A percentile compares a stretch with the other conserved stretches of the same genome.
Evolutionary conservation across 306 rosid species (phyloP).

Genomic region (Sindora glabra): DNA sequence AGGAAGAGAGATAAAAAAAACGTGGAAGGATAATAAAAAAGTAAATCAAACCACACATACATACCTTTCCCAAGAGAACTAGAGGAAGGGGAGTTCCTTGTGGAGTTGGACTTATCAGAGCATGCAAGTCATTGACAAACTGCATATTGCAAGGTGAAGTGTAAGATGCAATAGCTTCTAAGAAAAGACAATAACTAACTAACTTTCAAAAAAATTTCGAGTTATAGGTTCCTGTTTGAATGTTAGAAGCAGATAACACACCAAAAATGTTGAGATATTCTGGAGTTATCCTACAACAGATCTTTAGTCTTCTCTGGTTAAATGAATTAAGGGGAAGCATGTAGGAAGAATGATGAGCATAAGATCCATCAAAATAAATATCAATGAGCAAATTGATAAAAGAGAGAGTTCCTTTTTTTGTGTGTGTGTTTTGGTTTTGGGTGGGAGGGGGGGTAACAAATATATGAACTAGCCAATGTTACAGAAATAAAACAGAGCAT

Average conservation of each 20-base stretch:
- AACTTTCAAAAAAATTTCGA: neutral
- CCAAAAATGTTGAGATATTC: too few species aligned
- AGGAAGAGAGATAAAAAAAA: neutral
- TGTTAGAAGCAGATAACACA: neutral
- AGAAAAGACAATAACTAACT: neutral
- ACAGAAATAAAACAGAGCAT: neutral
- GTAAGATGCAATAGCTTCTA: neutral
- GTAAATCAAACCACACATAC: neutral
- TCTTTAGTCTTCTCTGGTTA: neutral
- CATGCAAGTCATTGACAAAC: conserved; percentile 90
- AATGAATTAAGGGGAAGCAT: neutral
- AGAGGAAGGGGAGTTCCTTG: conserved; percentile 78
- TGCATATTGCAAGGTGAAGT: conserved; percentile 28
- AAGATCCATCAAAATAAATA: neutral
- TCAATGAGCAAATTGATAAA: neutral
- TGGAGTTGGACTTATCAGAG: conserved; percentile 74
- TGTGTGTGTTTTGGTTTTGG: too few species aligned
- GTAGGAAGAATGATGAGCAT: neutral
- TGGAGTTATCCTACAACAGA: too few species aligned
- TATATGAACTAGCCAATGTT: too few species aligned
- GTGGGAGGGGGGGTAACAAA: too few species aligned
- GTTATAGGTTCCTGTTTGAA: neutral
- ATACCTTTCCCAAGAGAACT: conserved; percentile 82
- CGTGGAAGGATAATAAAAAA: neutral
- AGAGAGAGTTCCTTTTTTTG: too few species aligned